A percentile compares a stretch with the other conserved stretches of the same genome.
Conservation (phyloP, 2,329 filamentous ascomycete genomes). For the Spiromastix sp. region DNA sequence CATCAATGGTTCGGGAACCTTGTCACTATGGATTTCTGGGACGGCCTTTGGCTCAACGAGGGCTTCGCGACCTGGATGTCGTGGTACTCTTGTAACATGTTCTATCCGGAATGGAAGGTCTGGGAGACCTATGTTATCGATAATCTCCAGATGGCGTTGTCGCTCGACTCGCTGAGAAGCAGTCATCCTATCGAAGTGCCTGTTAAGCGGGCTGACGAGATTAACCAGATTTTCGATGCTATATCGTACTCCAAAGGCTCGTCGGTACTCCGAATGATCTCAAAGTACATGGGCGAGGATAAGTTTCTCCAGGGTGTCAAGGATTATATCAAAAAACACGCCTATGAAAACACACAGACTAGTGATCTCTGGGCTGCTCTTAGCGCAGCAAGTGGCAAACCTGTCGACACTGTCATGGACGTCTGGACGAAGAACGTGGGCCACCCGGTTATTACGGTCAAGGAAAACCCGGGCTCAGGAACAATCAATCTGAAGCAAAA, state of each 20-base stretch:
- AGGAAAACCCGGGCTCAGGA: constrained; percentile 58
- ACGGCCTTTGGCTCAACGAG: constrained; percentile 92
- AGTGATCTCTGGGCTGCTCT: constrained; percentile 84
- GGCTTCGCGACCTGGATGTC: constrained; percentile 90
- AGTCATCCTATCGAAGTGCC: constrained; percentile 95
- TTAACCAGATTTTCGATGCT: constrained; percentile 96
- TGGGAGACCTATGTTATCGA: constrained; percentile 95
- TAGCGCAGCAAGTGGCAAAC: constrained; percentile 80
- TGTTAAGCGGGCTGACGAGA: constrained; percentile 87
- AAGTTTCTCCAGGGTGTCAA: constrained; percentile 86
- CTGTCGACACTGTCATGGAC: constrained; percentile 81
- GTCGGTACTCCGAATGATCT: constrained; percentile 93
- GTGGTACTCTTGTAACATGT: constrained; percentile 86
- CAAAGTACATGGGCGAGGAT: constrained; percentile 87
- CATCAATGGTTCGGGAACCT: constrained; percentile 98
- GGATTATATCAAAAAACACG: constrained; percentile 86
- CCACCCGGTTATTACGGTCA: constrained; percentile 81
- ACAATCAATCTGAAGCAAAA: constrained; percentile 87
- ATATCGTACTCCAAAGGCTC: constrained; percentile 98
- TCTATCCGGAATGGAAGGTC: constrained; percentile 97
- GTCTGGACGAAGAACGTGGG: constrained; percentile 97
- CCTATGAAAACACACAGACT: constrained; percentile 91
- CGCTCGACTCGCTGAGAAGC: constrained; percentile 82
- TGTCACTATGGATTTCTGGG: constrained; percentile 98
- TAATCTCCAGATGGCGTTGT: constrained; percentile 77